Evolutionary conservation across 805 yeast genomes (phyloP), one percentile per base, ranked within the genome.

Genomic region (Tetrapisispora pingtungensis): DNA sequence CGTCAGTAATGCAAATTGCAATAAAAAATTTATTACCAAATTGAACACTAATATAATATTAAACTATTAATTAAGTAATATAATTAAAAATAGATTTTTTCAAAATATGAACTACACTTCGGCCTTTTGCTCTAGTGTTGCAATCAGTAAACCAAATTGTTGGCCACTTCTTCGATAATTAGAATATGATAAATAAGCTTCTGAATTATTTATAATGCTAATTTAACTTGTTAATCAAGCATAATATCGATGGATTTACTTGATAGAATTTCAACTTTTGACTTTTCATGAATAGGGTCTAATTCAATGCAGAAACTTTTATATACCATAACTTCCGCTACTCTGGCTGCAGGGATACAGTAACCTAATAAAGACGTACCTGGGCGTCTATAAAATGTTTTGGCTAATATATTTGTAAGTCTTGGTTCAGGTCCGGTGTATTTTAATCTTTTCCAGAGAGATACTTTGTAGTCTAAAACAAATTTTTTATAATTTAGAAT

Each of bases 381-480:
- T 15, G 56, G 54, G 24, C 41, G 51, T 8, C 51, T 49, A 28
- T 57, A 57, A 42, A 52, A 50, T 2, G 49, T 24, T 13, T 37
- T 41, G 7, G 60, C 59, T 10, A 53, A 31, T 1, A 49, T 7
- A 41, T 56, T 59, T n/a, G 53, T 46, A 3, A 48, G 42, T 43
- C 45, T 53, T 13, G 57, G 48, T 37, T 42, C 44, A 47, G 55
- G 6, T 1, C 67, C 67, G 18, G 55, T 46, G 7, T 51, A 36
- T n/a, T 56, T 61, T 13, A 59, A 55, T 17, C 59, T 61, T 44
- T 58, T 48, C 17, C 55, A 35, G 4, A 54, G 37, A 6, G 49
- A 30, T 12, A 54, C 22, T n/a, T 50, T 47, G 12, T 44, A 48
- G 12, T 51, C 50, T 27, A 46, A 34, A 20, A 49, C 44, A 36